phyloP scores from a whole-genome alignment of 23 red algal species.

The Gracilaria gracilis region DNA sequence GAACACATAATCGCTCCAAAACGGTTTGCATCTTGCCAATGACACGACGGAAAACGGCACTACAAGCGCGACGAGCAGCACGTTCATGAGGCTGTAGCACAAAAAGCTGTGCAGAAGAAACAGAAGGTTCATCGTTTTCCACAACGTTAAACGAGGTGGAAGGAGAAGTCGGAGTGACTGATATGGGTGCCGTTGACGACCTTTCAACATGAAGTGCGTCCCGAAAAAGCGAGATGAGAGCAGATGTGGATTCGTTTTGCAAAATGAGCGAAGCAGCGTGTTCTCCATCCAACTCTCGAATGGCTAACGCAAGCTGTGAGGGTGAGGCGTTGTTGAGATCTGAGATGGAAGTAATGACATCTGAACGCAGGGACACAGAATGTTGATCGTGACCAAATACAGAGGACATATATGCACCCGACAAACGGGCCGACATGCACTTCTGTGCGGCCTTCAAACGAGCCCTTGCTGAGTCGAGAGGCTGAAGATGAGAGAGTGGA shows the following conservation, averaged over 20 bases:
- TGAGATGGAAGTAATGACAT: not conserved
- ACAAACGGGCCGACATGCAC: not conserved
- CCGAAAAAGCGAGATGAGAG: slow-evolving; percentile 1
- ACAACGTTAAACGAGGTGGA: not conserved
- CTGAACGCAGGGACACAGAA: not conserved
- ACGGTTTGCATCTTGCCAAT: slow-evolving; percentile 23
- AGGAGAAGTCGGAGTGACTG: not conserved
- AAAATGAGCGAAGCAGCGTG: not conserved
- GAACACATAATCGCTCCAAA: slow-evolving; percentile 30
- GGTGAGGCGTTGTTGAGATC: slow-evolving; percentile 4
- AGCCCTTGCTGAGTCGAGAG: not conserved
- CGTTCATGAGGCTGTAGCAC: slow-evolving; percentile 11
- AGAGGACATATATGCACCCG: not conserved
- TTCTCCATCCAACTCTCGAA: not conserved
- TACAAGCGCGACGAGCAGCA: slow-evolving; percentile 16
- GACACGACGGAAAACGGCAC: slow-evolving; percentile 45
- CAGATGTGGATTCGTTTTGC: not conserved
- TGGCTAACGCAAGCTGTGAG: slow-evolving; percentile 18
- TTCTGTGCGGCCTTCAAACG: not conserved
- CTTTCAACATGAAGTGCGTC: not conserved
- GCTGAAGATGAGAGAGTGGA: not conserved
- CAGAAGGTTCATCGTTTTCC: not conserved
- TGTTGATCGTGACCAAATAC: not conserved
- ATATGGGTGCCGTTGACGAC: not conserved
- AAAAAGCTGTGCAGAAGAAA: not conserved